Evolutionary conservation across 768 basidiomycete genomes (phyloP), one percentile per base, ranked within the genome.

Genomic region (Chlorophyllum brunneum): DNA sequence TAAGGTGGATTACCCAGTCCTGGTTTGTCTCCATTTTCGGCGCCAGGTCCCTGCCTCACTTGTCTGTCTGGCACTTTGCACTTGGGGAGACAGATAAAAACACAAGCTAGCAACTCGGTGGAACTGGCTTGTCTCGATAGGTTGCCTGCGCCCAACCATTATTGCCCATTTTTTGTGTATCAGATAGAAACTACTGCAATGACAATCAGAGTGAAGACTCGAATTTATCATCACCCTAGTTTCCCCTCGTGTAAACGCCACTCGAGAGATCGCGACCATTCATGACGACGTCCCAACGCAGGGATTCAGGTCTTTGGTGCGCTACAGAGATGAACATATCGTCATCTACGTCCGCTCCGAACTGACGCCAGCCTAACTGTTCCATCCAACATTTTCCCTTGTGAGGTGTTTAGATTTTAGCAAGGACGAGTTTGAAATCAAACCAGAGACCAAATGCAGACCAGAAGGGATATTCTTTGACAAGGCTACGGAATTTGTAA

Each of bases 371-470:
- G 13, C 16, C 15, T 16, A 11, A 5, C 9, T 56, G 56, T 8
- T 30, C 48, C 16, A 51, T 20, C 20, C 51, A 2, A 51, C 39
- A 20, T 51, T 47, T 6, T 66, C 59, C 36, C 16, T 15, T 4
- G 18, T 24, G n/a, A 37, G n/a, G 22, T 5, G 36, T 15, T 6
- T n/a, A 15, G 5, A 16, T 10, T 30, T 67, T 70, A 9, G 61
- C 62, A 13, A 84, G 67, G 4, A 86, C 79, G 3, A 83, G 86
- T 37, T 66, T 61, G 55, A 81, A 90, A 18, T 72, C 59, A 65
- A 88, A 91, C 86, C 86, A 92, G 16, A 86, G 66, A 16, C 90
- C 90, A 57, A 93, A 89, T 2, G 84, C 83, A 3, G 75, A 71
- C 89, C 90, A 92, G 65, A 92, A 93, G 0, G 81, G 71, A 0